These are phyloP conservation scores for Lophiostoma macrostomum DNA, from an alignment of 495 filamentous ascomycete genomes.

Conservation along the genomic window DNA sequence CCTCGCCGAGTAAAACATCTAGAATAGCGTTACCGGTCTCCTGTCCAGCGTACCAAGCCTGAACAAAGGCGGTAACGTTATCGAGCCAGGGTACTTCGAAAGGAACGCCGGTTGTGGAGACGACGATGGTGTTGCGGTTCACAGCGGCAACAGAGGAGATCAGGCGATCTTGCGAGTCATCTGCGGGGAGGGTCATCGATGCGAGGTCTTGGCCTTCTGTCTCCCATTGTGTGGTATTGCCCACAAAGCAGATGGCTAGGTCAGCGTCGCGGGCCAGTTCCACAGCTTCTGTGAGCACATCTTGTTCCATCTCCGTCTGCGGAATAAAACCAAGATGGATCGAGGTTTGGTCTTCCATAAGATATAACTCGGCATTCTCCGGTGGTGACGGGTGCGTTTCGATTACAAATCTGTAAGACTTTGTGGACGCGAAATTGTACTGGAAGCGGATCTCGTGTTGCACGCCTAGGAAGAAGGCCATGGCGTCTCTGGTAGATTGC, in stretches of 20 bases:
- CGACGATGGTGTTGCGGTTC: conserved; percentile 70
- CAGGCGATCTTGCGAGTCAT: conserved; percentile 60
- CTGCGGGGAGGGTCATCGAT: conserved; percentile 61
- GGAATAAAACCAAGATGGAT: conserved; percentile 37
- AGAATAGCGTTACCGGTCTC: conserved; percentile 53
- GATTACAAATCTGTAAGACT: background rate
- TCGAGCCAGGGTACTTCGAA: conserved; percentile 78
- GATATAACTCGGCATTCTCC: conserved; percentile 45
- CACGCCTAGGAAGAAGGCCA: conserved; percentile 60
- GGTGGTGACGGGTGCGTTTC: conserved; percentile 2
- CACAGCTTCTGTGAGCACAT: conserved; percentile 46
- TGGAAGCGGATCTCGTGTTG: conserved; percentile 51
- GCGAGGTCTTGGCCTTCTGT: conserved; percentile 77
- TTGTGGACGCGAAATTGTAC: background rate
- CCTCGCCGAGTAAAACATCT: conserved; percentile 63
- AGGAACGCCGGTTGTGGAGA: conserved; percentile 77
- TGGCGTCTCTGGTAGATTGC: conserved; percentile 52
- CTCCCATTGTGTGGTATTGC: conserved; percentile 61
- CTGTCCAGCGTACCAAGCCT: conserved; percentile 56
- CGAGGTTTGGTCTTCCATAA: conserved; percentile 58
- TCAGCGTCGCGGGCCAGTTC: conserved; percentile 60
- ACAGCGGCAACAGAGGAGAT: conserved; percentile 64
- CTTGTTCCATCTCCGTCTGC: conserved; percentile 58
- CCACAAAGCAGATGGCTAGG: conserved; percentile 72
- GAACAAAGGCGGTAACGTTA: conserved; percentile 55